phyloP scores from a whole-genome alignment of 177 flowering plant genomes.

The Vitis hybrid region DNA sequence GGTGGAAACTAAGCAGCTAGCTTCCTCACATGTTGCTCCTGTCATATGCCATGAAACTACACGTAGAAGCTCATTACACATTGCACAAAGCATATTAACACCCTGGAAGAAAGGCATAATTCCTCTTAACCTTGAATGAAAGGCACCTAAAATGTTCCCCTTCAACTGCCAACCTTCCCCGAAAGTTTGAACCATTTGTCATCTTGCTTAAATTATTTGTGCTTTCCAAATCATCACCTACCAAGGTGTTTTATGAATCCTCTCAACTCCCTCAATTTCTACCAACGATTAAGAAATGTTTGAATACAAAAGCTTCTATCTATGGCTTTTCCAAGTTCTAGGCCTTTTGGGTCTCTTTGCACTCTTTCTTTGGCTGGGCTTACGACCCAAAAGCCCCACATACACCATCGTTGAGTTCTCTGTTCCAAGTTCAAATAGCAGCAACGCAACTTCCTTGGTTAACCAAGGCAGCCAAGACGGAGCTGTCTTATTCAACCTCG shows the following conservation, averaged over 20 bases:
- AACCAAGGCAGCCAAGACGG: background rate
- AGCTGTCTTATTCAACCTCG: constrained; percentile 8
- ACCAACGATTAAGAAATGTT: background rate
- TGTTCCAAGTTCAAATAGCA: constrained; percentile 5
- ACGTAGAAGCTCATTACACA: background rate
- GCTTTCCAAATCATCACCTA: background rate
- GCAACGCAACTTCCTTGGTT: background rate
- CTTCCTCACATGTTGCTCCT: background rate
- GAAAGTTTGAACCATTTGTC: background rate
- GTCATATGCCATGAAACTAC: background rate
- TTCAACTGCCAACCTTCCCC: background rate
- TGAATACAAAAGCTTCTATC: constrained; percentile 7
- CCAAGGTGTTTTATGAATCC: background rate
- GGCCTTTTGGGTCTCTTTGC: constrained; percentile 23
- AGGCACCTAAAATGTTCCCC: background rate
- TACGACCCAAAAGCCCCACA: constrained; percentile 34
- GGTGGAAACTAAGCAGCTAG: too few species aligned
- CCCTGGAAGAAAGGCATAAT: constrained; percentile 10
- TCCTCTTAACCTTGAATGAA: background rate
- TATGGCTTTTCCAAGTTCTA: constrained; percentile 21
- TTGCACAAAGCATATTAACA: background rate
- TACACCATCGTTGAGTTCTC: constrained; percentile 23
- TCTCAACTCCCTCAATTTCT: background rate
- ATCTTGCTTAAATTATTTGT: background rate
- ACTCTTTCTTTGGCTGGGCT: constrained; percentile 23